Evolutionary conservation across 306 rosid genomes (phyloP).

Genomic region (Prunus mongolica): DNA sequence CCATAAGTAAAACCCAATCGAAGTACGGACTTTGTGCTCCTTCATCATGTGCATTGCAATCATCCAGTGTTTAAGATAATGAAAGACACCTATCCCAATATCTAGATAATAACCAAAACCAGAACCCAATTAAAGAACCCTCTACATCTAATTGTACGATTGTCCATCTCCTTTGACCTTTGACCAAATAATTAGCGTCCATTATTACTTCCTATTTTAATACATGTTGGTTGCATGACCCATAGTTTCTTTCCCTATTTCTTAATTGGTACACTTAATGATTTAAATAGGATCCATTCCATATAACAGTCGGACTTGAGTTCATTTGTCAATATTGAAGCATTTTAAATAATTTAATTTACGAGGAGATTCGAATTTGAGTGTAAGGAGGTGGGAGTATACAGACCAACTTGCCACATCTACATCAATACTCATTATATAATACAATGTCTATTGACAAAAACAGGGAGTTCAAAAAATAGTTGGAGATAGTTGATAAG

Average conservation of each 20-base stretch:
- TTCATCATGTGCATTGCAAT: slow-evolving; percentile 32
- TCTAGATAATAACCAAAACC: slow-evolving; percentile 3
- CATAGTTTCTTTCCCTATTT: slow-evolving; percentile 14
- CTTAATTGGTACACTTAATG: background rate
- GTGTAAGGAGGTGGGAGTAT: too few relatives aligned
- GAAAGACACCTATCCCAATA: slow-evolving; percentile 6
- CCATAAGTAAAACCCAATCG: background rate
- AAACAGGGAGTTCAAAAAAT: too few relatives aligned
- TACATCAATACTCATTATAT: too few relatives aligned
- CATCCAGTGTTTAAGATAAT: slow-evolving; percentile 17
- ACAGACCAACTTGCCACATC: too few relatives aligned
- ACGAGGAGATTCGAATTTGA: too few relatives aligned
- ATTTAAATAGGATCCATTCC: background rate
- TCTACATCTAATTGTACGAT: slow-evolving; percentile 26
- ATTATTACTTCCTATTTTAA: slow-evolving; percentile 19
- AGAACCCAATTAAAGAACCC: slow-evolving; percentile 6
- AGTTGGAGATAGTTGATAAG: too few relatives aligned
- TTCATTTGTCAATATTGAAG: background rate
- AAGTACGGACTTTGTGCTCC: background rate
- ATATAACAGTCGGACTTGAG: background rate
- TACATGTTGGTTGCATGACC: slow-evolving; percentile 9
- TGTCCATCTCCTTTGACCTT: slow-evolving; percentile 22
- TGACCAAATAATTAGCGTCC: slow-evolving; percentile 33
- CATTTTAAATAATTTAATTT: too few relatives aligned
- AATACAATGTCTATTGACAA: too few relatives aligned